Percentiles rank a stretch among this genome's conserved stretches.
phyloP scores from a whole-genome alignment of 352 stramenopile species.

The Phytophthora rubi region DNA sequence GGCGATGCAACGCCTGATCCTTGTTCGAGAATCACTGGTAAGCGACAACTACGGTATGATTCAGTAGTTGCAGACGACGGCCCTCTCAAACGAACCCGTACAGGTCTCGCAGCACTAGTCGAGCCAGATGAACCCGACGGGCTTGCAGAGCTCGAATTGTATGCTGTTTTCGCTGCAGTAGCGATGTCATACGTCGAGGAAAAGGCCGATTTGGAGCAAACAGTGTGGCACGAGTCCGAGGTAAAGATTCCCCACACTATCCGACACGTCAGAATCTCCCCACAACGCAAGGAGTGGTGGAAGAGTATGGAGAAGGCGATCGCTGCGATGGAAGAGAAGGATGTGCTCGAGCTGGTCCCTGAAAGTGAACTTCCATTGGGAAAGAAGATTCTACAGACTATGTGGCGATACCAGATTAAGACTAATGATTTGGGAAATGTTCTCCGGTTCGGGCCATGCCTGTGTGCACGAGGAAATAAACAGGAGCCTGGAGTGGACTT shows the following conservation, averaged over 20 bases:
- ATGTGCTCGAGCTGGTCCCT: conserved; percentile 7
- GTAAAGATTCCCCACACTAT: conserved; percentile 1
- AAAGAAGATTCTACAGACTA: neutral
- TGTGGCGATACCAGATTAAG: conserved; percentile 15
- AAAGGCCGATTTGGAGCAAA: neutral
- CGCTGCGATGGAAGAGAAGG: conserved; percentile 9
- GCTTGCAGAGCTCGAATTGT: conserved; percentile 8
- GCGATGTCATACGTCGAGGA: neutral
- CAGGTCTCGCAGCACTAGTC: too few relatives aligned
- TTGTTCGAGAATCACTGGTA: too few relatives aligned
- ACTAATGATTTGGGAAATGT: conserved; percentile 9
- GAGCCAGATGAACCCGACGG: neutral
- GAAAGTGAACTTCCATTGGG: conserved; percentile 13
- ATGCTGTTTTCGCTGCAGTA: conserved; percentile 3
- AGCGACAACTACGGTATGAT: too few relatives aligned
- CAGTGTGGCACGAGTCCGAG: conserved; percentile 7
- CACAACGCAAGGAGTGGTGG: conserved; percentile 5
- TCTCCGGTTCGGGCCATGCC: neutral
- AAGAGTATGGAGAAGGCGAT: conserved; percentile 12
- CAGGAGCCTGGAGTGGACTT: conserved; percentile 13
- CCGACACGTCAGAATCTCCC: neutral
- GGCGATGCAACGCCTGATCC: too few relatives aligned
- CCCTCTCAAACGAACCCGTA: too few relatives aligned
- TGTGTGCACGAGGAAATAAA: conserved; percentile 10
- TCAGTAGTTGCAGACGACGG: too few relatives aligned